Conservation (phyloP, 805 yeast genomes). For the Starmerella sirachaensis region DNA sequence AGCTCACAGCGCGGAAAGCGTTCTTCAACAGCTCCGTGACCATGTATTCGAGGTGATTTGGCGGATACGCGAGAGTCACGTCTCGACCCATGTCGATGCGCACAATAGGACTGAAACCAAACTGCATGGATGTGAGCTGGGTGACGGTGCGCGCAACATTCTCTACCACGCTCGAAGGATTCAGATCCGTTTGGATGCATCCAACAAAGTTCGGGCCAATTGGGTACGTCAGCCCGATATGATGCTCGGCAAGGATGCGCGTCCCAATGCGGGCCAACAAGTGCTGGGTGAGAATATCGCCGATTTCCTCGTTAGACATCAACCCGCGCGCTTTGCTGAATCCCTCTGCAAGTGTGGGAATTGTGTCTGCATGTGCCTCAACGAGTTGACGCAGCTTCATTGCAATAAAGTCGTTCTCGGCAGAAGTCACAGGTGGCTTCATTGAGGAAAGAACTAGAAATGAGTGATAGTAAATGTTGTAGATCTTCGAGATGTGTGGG, state of each 20-base stretch:
- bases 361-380: slow-evolving; percentile 70
- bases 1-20: slow-evolving; percentile 71
- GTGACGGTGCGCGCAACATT: slow-evolving; percentile 64
- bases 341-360: slow-evolving; percentile 72
- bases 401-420: slow-evolving; percentile 45
- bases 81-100: slow-evolving; percentile 45
- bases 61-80: slow-evolving; percentile 66
- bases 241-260: slow-evolving; percentile 79
- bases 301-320: slow-evolving; percentile 38
- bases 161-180: slow-evolving; percentile 50
- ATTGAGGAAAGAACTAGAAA: slow-evolving; percentile 40
- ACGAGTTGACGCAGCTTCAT: slow-evolving; percentile 46
- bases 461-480: slow-evolving; percentile 60
- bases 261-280: slow-evolving; percentile 74
- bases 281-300: slow-evolving; percentile 60
- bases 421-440: slow-evolving; percentile 36
- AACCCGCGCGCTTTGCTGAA: slow-evolving; percentile 48
- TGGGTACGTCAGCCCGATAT: slow-evolving; percentile 47
- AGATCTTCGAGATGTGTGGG: slow-evolving; percentile 72
- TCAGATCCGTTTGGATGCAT: slow-evolving; percentile 52
- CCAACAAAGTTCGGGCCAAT: slow-evolving; percentile 42
- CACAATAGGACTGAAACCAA: slow-evolving; percentile 59
- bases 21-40: slow-evolving; percentile 79
- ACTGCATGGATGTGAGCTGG: slow-evolving; percentile 72
- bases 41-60: slow-evolving; percentile 78